A percentile compares a stretch with the other conserved stretches of the same genome.
Conservation (phyloP, 805 yeast genomes). For the Saccharomycopsis synnaedendra region DNA sequence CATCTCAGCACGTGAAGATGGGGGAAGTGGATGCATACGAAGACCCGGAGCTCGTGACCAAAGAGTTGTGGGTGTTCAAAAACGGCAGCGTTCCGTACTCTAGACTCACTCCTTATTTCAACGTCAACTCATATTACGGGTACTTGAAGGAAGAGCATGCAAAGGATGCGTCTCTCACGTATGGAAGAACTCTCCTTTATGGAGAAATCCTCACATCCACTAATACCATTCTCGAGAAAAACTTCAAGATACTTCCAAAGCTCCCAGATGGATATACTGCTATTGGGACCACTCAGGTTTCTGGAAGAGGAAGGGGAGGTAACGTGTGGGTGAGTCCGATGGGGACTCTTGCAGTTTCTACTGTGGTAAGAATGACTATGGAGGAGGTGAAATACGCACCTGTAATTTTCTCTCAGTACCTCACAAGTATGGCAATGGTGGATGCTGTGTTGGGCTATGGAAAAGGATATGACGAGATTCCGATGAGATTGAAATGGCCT, state of each 20-base stretch:
- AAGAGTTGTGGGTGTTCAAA: constrained; percentile 40
- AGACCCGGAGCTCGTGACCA: constrained; percentile 45
- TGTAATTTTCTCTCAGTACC: constrained; percentile 78
- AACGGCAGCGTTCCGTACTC: constrained; percentile 35
- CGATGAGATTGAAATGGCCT: constrained; percentile 90
- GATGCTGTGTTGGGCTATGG: constrained; percentile 62
- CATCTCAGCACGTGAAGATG: constrained; percentile 18
- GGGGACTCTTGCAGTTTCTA: constrained; percentile 81
- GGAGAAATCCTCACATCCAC: constrained; percentile 91
- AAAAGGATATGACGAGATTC: constrained; percentile 60
- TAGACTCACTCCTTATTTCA: constrained; percentile 61
- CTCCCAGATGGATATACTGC: constrained; percentile 61
- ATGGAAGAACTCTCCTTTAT: constrained; percentile 61
- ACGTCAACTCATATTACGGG: constrained; percentile 43
- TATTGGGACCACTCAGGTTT: constrained; percentile 72
- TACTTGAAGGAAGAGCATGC: constrained; percentile 24
- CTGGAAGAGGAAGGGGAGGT: constrained; percentile 92
- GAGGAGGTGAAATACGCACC: constrained; percentile 35
- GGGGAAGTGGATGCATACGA: constrained; percentile 25
- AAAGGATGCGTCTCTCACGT: constrained; percentile 18
- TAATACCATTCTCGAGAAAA: constrained; percentile 62
- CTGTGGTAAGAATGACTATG: constrained; percentile 50
- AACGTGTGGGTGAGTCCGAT: constrained; percentile 92
- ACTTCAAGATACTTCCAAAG: constrained; percentile 41
- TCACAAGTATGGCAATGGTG: constrained; percentile 72